These are phyloP conservation scores for Hypoxylon lenormandii DNA, from an alignment of 495 filamentous ascomycete genomes.

Conservation along the genomic window DNA sequence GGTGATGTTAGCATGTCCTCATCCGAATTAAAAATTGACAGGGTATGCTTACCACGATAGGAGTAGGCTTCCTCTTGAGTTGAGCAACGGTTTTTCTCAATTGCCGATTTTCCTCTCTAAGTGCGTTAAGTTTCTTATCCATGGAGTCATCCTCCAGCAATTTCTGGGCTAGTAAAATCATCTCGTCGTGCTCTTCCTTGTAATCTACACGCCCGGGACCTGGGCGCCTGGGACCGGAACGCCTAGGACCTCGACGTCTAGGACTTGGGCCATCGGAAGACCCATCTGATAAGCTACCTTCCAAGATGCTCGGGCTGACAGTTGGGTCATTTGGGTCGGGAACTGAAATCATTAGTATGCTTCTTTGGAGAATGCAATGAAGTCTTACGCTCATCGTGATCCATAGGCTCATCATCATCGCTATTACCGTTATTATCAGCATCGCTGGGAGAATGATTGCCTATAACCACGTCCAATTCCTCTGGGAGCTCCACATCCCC, in stretches of 20 bases:
- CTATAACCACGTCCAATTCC: background rate
- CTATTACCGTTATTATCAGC: background rate
- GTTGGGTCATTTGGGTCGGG: background rate
- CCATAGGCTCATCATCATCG: background rate
- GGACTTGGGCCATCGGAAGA: background rate
- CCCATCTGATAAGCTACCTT: background rate
- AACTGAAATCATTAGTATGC: background rate
- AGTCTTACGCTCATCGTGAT: slow-evolving; percentile 3
- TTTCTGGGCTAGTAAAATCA: too few relatives aligned
- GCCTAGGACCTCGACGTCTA: too few relatives aligned
- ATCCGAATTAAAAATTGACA: background rate
- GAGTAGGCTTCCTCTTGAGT: background rate
- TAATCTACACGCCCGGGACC: too few relatives aligned
- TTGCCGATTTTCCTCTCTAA: background rate
- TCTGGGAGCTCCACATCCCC: background rate
- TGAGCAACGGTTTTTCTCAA: background rate
- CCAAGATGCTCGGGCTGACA: background rate
- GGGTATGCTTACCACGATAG: slow-evolving; percentile 1
- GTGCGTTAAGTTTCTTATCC: too few relatives aligned
- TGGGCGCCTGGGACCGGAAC: too few relatives aligned
- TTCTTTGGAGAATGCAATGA: background rate
- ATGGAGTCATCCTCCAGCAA: too few relatives aligned
- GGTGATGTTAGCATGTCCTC: background rate
- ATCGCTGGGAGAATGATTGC: background rate
- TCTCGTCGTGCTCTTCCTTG: too few relatives aligned